Evolutionary conservation across 2,329 filamentous ascomycete genomes (phyloP).

Genomic region (Colletotrichum viniferum): DNA sequence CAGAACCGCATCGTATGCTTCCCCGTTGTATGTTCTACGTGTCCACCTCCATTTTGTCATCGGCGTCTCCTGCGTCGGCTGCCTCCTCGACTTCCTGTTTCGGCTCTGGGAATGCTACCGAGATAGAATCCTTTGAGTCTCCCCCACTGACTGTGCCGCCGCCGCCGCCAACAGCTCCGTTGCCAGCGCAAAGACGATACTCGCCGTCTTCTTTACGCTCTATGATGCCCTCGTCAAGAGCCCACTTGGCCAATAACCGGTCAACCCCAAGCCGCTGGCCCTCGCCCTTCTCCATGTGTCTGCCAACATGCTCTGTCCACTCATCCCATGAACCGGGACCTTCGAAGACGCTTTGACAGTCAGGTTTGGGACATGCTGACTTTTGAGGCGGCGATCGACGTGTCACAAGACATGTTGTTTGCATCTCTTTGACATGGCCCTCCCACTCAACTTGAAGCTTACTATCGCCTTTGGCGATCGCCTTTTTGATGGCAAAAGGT

Average conservation of each 20-base stretch:
- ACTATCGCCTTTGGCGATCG: constrained; percentile 60
- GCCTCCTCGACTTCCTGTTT: constrained; percentile 9
- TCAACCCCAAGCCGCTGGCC: constrained; percentile 63
- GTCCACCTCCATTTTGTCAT: constrained; percentile 6
- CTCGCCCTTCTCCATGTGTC: constrained; percentile 82
- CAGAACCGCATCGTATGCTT: not conserved
- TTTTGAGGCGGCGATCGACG: constrained; percentile 72
- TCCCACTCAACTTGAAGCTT: constrained; percentile 69
- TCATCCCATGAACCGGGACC: constrained; percentile 83
- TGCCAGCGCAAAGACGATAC: constrained; percentile 56
- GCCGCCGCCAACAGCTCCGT: constrained; percentile 32
- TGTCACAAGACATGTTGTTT: constrained; percentile 73
- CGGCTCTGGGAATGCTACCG: constrained; percentile 17
- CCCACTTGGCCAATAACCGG: constrained; percentile 62
- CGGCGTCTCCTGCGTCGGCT: not conserved
- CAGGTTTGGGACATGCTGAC: constrained; percentile 73
- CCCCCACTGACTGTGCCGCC: not conserved
- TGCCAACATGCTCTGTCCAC: constrained; percentile 89
- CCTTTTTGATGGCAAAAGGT: constrained; percentile 66
- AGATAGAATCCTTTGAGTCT: constrained; percentile 24
- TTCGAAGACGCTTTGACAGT: constrained; percentile 74
- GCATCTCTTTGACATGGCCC: constrained; percentile 70
- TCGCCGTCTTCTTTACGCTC: constrained; percentile 60
- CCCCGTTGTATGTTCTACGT: not conserved
- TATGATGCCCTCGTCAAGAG: constrained; percentile 67